Evolutionary conservation across 495 filamentous ascomycete genomes (phyloP).

Genomic region (Evernia prunastri): DNA sequence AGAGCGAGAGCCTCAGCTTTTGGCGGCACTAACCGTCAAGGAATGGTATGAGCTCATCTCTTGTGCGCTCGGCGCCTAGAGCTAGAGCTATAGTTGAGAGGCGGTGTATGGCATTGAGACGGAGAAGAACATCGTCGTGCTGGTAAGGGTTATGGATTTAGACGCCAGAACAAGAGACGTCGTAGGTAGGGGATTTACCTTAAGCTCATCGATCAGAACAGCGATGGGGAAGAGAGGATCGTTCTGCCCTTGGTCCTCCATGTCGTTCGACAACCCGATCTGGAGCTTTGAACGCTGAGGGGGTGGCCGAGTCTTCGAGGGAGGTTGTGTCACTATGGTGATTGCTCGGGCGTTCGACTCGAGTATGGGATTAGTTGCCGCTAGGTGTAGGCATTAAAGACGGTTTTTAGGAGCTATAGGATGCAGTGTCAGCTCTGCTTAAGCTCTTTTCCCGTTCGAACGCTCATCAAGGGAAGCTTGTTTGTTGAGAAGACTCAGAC

Average conservation of each 20-base stretch:
- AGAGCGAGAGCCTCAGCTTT: neutral
- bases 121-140: conserved; percentile 97
- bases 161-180: neutral
- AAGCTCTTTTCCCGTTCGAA: neutral
- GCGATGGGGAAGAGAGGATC: conserved; percentile 99
- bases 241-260: conserved; percentile 70
- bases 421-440: neutral
- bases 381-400: conserved; percentile 8
- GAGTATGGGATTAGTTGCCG: neutral
- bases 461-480: neutral
- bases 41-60: conserved; percentile 97
- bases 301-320: neutral
- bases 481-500: neutral
- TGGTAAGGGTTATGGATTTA: conserved; percentile 34
- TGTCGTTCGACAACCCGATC: conserved; percentile 26
- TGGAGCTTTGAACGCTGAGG: neutral
- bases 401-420: neutral
- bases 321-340: conserved; percentile 3
- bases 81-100: conserved; percentile 96
- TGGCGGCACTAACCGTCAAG: conserved; percentile 68
- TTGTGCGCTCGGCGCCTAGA: conserved; percentile 86
- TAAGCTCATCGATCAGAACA: conserved; percentile 97
- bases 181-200: conserved; percentile 50
- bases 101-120: conserved; percentile 95
- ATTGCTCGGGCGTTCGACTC: conserved; percentile 3